Conservation (phyloP, 179 eudicot species). For the Corrigiola litoralis region DNA sequence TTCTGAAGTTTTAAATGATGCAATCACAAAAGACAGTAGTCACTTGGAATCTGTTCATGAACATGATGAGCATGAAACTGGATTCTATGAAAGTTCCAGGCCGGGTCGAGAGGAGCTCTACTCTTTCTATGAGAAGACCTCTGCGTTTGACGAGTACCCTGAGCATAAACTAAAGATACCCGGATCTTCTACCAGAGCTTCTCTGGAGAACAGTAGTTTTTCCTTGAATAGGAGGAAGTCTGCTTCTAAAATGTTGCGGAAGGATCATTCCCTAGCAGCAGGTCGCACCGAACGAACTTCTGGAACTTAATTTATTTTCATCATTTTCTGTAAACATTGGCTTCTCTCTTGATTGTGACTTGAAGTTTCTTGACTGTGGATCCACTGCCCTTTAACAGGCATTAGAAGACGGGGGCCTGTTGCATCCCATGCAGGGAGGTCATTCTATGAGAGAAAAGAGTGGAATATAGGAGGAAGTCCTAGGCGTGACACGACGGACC, state of each 20-base stretch:
- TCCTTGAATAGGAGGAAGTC: conserved; percentile 24
- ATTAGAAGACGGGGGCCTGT: conserved; percentile 29
- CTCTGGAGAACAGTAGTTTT: conserved; percentile 21
- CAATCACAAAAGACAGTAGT: conserved; percentile 18
- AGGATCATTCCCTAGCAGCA: conserved; percentile 26
- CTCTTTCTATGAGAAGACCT: conserved; percentile 43
- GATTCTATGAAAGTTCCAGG: conserved; percentile 12
- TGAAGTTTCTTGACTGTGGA: not conserved
- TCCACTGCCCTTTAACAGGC: conserved; percentile 19
- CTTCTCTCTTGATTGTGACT: conserved; percentile 3
- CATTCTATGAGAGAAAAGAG: conserved; percentile 26
- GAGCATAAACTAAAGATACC: conserved; percentile 26
- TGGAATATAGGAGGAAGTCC: conserved; percentile 27
- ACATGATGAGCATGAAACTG: conserved; percentile 23
- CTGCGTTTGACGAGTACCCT: conserved; percentile 19
- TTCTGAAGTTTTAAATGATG: conserved; percentile 19
- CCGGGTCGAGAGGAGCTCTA: conserved; percentile 52
- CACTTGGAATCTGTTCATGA: conserved; percentile 17
- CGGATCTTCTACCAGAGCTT: conserved; percentile 28
- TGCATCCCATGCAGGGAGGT: conserved; percentile 30
- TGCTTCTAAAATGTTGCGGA: conserved; percentile 23
- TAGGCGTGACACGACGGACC: conserved; percentile 28
- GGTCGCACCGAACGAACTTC: conserved; percentile 30
- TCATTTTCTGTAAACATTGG: conserved; percentile 8
- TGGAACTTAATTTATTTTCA: conserved; percentile 28